These are phyloP conservation scores for Botrytis fabae DNA, from an alignment of 2,329 filamentous ascomycete species.

Conservation along the genomic window DNA sequence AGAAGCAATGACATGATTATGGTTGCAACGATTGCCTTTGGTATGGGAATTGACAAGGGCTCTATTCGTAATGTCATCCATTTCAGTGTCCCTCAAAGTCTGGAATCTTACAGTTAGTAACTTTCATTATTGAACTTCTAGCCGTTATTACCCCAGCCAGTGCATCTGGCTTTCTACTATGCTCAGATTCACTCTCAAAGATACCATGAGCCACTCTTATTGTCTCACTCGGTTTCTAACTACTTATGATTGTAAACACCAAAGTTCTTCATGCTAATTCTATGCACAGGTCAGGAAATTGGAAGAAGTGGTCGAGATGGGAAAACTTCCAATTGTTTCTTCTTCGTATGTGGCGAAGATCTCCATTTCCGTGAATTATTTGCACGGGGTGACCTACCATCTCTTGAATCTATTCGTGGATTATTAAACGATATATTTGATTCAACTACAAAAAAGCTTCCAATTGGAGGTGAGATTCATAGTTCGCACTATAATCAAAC, in stretches of 20 bases:
- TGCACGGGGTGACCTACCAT: slow-evolving; percentile 59
- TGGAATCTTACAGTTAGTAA: slow-evolving; percentile 53
- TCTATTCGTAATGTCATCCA: slow-evolving; percentile 57
- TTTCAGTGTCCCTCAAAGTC: slow-evolving; percentile 51
- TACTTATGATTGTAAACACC: background rate
- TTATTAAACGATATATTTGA: slow-evolving; percentile 55
- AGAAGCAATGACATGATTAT: slow-evolving; percentile 47
- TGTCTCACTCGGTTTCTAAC: background rate
- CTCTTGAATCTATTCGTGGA: slow-evolving; percentile 48
- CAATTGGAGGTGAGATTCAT: slow-evolving; percentile 48
- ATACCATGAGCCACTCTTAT: background rate
- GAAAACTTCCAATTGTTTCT: slow-evolving; percentile 54
- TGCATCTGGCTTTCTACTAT: background rate
- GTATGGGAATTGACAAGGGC: slow-evolving; percentile 60
- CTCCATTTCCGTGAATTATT: slow-evolving; percentile 61
- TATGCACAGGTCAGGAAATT: slow-evolving; percentile 48
- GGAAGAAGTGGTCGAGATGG: slow-evolving; percentile 58
- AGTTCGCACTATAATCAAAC: slow-evolving; percentile 48
- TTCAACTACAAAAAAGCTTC: slow-evolving; percentile 38
- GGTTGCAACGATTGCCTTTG: slow-evolving; percentile 58
- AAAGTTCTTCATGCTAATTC: background rate
- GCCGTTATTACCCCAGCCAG: no score
- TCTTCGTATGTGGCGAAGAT: slow-evolving; percentile 58
- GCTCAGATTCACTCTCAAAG: background rate
- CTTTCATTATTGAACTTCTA: background rate